Base-by-base conservation (phyloP, 192 early-diverging fungal genomes). In the Mortierella alpina region DNA sequence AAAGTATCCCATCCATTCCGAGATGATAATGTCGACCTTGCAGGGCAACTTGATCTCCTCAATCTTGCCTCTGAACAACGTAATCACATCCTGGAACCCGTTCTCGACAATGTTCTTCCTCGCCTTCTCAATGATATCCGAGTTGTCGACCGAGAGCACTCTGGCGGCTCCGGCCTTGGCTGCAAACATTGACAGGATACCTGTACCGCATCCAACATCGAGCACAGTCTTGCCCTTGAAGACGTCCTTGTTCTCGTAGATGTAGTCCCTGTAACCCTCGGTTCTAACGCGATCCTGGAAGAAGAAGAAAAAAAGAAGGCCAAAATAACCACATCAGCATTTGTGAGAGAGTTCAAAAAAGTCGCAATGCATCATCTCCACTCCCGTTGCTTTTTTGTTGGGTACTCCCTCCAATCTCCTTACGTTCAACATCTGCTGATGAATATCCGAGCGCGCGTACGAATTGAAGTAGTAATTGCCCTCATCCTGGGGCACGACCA, bases 1-100 rank as follows among this genome's bases (percentile, higher is more conserved):
- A 77, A 95, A 96, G 87, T 99, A 99, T 23, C 98, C 98, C 98
- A 99, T 99, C 98, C 98, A 99, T 75, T 99, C 98, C 7, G 96
- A 97, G 66, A 99, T 97, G 64, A 99, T 99, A 71, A 99, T 98
- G 82, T 99, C 98, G 44, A 99, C 97, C 81, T 98, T 93, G 51
- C 96, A 96, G 20, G 98, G 97, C 65, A 99, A 86, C 15, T 83
- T 82, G 17, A 99, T 94, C 71, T 99, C 97, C 84, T 99, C 98
- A 89, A 99, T 97, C 85, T 97, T 97, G 63, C 98, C 97, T 86
- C 97, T 92, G 40, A 97, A 87, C 63, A 99, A 88, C 9, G 93
- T 91, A 59, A 99, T 90, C 50, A 93, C 93, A 83, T 93, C 91
- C 56, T 93, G 88, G 49, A 99, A 89, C 18, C 93, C 93, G 84